Evolutionary conservation across 164 flowering plant species (phyloP).

Genomic region (Warburgia ugandensis): DNA sequence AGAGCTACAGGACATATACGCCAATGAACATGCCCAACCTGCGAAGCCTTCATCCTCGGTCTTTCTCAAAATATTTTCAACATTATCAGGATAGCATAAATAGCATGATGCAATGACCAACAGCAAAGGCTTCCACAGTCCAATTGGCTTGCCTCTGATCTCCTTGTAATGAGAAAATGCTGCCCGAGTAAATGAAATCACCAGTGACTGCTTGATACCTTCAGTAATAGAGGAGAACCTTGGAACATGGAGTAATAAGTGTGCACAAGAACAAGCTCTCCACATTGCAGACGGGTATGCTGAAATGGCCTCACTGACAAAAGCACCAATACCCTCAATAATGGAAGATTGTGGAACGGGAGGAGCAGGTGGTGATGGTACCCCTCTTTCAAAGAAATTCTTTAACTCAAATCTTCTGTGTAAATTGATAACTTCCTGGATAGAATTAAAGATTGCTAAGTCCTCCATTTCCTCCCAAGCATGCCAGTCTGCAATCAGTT

Average conservation of each 20-base stretch:
- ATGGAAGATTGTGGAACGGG: constrained; percentile 59
- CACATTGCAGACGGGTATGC: constrained; percentile 64
- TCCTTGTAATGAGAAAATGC: constrained; percentile 52
- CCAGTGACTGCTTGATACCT: constrained; percentile 50
- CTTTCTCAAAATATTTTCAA: constrained; percentile 42
- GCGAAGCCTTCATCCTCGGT: constrained; percentile 37
- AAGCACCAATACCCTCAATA: constrained; percentile 52
- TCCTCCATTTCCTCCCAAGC: constrained; percentile 75
- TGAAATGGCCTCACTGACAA: constrained; percentile 49
- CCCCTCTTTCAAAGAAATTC: constrained; percentile 31
- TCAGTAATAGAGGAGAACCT: constrained; percentile 39
- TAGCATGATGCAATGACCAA: constrained; percentile 65
- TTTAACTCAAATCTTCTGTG: constrained; percentile 33
- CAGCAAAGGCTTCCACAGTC: constrained; percentile 67
- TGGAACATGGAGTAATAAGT: constrained; percentile 50
- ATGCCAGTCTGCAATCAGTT: constrained; percentile 69
- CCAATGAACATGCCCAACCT: constrained; percentile 48
- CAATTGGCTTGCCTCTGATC: constrained; percentile 39
- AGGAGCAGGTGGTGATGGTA: constrained; percentile 61
- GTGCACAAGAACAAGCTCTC: constrained; percentile 72
- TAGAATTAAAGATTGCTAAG: constrained; percentile 28
- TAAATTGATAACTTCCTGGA: constrained; percentile 46
- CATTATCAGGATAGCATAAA: constrained; percentile 46
- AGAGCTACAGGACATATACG: constrained; percentile 22
- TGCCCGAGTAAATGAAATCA: constrained; percentile 32